Conservation (phyloP, 2,329 filamentous ascomycete genomes). For the Fusarium torulosum region DNA sequence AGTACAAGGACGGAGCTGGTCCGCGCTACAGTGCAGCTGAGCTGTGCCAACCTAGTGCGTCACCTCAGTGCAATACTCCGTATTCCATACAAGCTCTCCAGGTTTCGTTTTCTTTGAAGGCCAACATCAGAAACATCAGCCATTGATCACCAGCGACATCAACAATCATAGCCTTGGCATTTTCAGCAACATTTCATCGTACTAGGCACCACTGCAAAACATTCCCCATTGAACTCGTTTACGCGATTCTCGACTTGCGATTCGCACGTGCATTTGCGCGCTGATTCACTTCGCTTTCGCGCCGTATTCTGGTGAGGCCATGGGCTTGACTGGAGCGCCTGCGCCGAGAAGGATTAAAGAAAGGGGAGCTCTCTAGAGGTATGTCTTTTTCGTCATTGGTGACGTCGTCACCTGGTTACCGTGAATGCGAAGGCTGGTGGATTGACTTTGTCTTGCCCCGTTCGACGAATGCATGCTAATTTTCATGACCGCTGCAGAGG, state of each 20-base stretch:
- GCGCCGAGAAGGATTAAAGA: constrained; percentile 50
- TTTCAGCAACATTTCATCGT: neutral
- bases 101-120: constrained; percentile 7
- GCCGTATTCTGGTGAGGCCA: constrained; percentile 48
- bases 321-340: constrained; percentile 51
- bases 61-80: constrained; percentile 27
- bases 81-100: constrained; percentile 32
- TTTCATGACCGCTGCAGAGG: constrained; percentile 8
- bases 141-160: neutral
- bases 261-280: constrained; percentile 29
- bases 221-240: constrained; percentile 22
- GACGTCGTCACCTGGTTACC: constrained; percentile 14
- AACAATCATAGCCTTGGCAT: neutral
- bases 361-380: constrained; percentile 50
- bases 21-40: constrained; percentile 21
- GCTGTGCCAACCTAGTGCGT: constrained; percentile 45
- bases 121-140: constrained; percentile 32
- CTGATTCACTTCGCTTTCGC: constrained; percentile 32
- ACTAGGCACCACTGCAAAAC: neutral
- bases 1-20: constrained; percentile 41
- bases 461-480: constrained; percentile 27
- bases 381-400: constrained; percentile 17
- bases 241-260: constrained; percentile 27
- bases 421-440: constrained; percentile 6
- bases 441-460: constrained; percentile 1